Percentiles rank a stretch among this genome's conserved stretches.
These are phyloP conservation scores for bread wheat (Triticum aestivum) DNA, from an alignment of 176 grass and related monocot species.

Conservation along the genomic window IWGSC_CS_RefSeq_v2.1 NC_057814.1:148124581-148125080, in stretches of 20 bases:
- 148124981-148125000: conserved; percentile 35
- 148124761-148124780: conserved; percentile 88
- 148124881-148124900: background rate
- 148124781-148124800: conserved; percentile 84
- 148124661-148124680: conserved; percentile 47
- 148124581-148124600: background rate
- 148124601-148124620: background rate
- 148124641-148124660: background rate
- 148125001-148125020: background rate
- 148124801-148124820: conserved; percentile 85
- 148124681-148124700: conserved; percentile 91
- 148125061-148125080: conserved; percentile 64
- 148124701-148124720: conserved; percentile 97
- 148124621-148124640: background rate
- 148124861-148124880: background rate
- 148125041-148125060: background rate
- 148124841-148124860: conserved; percentile 77
- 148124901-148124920: background rate
- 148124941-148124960: conserved; percentile 66
- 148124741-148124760: conserved; percentile 68
- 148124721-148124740: conserved; percentile 90
- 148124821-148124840: conserved; percentile 80
- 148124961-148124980: conserved; percentile 98
- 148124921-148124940: conserved; percentile 70
- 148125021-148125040: background rate